Evolutionary conservation across 306 rosid species (phyloP), one percentile per base, ranked within the genome.

Genomic region (Dalbergia cultrata): DNA sequence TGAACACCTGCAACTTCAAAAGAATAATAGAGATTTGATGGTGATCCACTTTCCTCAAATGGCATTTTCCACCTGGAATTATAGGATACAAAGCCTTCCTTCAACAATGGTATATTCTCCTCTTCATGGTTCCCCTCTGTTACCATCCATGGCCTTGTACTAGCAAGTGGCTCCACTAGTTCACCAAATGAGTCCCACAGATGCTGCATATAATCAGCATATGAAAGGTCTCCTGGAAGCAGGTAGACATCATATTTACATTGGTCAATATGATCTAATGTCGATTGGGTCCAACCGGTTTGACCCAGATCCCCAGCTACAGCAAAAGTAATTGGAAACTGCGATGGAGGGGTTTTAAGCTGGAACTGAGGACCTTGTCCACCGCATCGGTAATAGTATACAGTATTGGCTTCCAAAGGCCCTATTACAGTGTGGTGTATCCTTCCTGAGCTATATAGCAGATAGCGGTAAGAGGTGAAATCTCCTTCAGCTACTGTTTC

Each of bases 51-150:
- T 85, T 95, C 99, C 85, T 86, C 83, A 80, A 74, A 90, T 8
- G 98, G 98, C 99, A 95, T 95, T 80, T 85, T 90, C 99, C 98
- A 95, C 80, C 99, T 83, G n/a, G 98, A 88, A 75, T 95, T 93
- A 76, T 90, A 95, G 11, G 99, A 88, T 31, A 78, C 70, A 86
- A 95, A 95, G 17, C 89, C 92, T 77, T 89, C 92, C 78, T 74
- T 85, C 8, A 93, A 70, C 13, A 91, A 65, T 1, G 76, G 87
- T 82, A 95, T 88, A 44, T 26, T 49, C 85, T 95, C 99, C 88
- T 89, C 60, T 76, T 95, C 99, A 81, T 93, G 98, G 84, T 95
- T 95, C 72, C 99, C 99, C 65, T 93, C 82, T 16, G 99, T 95
- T 50, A 95, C 99, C 99, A 95, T 95, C 99, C 99, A 95, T 6